phyloP scores from a whole-genome alignment of 352 stramenopile genomes.

The Globisporangium paddicum region DNA sequence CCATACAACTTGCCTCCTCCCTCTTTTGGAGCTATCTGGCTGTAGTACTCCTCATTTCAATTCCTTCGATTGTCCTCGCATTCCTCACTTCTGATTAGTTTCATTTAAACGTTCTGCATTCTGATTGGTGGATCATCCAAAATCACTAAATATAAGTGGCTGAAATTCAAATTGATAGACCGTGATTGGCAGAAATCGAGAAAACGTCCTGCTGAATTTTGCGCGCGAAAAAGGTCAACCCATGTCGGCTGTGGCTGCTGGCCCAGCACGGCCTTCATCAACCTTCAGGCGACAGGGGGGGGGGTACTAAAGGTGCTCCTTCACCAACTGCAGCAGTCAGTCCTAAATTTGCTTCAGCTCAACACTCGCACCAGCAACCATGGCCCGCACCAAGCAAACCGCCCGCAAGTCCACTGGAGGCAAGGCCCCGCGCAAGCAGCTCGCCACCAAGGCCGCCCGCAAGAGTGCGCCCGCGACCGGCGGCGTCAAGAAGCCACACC shows the following conservation, averaged over 20 bases:
- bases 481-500: slow-evolving; percentile 92
- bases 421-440: slow-evolving; percentile 93
- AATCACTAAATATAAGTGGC: not conserved
- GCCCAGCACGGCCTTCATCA: no score
- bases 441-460: slow-evolving; percentile 90
- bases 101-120: not conserved
- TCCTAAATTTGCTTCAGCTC: slow-evolving; percentile 51
- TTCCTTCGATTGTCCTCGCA: no score
- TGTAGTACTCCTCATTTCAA: no score
- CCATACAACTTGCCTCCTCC: no score
- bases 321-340: no score
- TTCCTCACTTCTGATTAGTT: slow-evolving; percentile 8
- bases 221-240: not conserved
- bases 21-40: no score
- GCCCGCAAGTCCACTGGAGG: slow-evolving; percentile 93
- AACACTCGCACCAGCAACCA: slow-evolving; percentile 31
- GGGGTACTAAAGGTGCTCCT: no score
- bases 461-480: slow-evolving; percentile 90
- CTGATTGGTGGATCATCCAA: slow-evolving; percentile 25
- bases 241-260: no score
- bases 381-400: slow-evolving; percentile 97
- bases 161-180: not conserved
- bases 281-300: no score
- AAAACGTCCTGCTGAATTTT: no score
- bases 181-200: slow-evolving; percentile 34